phyloP scores from a whole-genome alignment of 1,139 yeast species.

The Candida sp. region DNA sequence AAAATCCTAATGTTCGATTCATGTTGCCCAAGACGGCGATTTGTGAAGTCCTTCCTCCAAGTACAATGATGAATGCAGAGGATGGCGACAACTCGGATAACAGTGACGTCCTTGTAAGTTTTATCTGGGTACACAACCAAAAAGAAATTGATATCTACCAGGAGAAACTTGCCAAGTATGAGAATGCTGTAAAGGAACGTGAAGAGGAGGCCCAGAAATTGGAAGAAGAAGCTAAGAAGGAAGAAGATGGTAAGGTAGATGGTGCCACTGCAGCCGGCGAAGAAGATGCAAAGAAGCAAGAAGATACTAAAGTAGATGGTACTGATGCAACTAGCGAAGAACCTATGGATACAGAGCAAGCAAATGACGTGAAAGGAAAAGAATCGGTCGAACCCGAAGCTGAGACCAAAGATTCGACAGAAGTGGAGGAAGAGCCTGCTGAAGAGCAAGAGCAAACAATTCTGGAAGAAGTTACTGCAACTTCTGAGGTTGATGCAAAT shows the following conservation, averaged over 20 bases:
- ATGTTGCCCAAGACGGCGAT: conserved; percentile 73
- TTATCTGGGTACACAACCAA: conserved; percentile 56
- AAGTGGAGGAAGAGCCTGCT: conserved; percentile 7
- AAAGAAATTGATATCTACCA: conserved; percentile 50
- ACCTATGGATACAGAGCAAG: conserved; percentile 5
- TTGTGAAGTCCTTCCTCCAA: conserved; percentile 52
- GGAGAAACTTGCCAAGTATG: conserved; percentile 26
- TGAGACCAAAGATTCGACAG: not conserved
- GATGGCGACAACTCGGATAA: conserved; percentile 25
- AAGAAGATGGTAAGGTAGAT: conserved; percentile 10
- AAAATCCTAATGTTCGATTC: conserved; percentile 73
- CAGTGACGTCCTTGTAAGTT: conserved; percentile 60
- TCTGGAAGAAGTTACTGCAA: conserved; percentile 4
- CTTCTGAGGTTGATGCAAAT: not conserved
- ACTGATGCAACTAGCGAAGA: conserved; percentile 10
- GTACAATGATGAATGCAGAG: conserved; percentile 15
- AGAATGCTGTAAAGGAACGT: conserved; percentile 18
- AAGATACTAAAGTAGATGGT: conserved; percentile 4
- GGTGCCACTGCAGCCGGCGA: conserved; percentile 6
- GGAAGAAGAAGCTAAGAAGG: conserved; percentile 20
- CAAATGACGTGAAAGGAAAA: conserved; percentile 6
- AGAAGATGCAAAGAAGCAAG: conserved; percentile 8
- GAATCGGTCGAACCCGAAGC: conserved; percentile 1
- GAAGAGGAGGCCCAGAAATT: conserved; percentile 23
- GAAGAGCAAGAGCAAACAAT: conserved; percentile 7